phyloP scores from a whole-genome alignment of 495 filamentous ascomycete species.

The Aspergillus affinis region DNA sequence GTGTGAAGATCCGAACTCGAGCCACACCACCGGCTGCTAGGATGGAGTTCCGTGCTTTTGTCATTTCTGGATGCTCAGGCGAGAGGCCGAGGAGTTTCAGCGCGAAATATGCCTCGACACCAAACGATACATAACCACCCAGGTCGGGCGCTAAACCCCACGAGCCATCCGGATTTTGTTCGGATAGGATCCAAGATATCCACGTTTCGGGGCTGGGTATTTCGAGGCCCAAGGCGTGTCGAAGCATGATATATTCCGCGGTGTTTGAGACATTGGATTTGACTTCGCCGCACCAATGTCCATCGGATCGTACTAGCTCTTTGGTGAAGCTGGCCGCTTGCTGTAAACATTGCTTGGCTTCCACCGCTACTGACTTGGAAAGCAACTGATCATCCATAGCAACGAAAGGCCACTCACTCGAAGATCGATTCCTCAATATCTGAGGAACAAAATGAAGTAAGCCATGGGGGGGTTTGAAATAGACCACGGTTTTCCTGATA shows the following conservation, averaged over 20 bases:
- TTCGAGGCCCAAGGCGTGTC: conserved; percentile 28
- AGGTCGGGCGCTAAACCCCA: conserved; percentile 35
- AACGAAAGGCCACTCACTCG: too few species aligned
- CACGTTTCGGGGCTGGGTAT: conserved; percentile 17
- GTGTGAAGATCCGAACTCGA: conserved; percentile 37
- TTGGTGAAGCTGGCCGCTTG: too few species aligned
- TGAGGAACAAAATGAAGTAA: too few species aligned
- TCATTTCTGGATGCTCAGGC: conserved; percentile 19
- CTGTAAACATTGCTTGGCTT: too few species aligned
- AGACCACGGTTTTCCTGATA: too few species aligned
- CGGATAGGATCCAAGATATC: conserved; percentile 20
- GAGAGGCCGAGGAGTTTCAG: conserved; percentile 9
- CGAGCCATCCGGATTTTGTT: conserved; percentile 37
- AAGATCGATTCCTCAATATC: too few species aligned
- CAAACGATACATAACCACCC: conserved; percentile 36
- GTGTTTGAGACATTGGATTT: conserved; percentile 36
- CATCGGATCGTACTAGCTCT: too few species aligned
- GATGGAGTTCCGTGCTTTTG: conserved; percentile 28
- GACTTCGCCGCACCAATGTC: conserved; percentile 40
- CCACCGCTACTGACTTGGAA: too few species aligned
- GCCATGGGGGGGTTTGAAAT: too few species aligned
- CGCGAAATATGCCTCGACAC: conserved; percentile 39
- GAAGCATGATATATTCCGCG: conserved; percentile 37
- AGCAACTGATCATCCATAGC: too few species aligned
- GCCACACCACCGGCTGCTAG: conserved; percentile 35